Evolutionary conservation across 2,329 filamentous ascomycete genomes (phyloP).

Genomic region (Colletotrichum orbiculare): DNA sequence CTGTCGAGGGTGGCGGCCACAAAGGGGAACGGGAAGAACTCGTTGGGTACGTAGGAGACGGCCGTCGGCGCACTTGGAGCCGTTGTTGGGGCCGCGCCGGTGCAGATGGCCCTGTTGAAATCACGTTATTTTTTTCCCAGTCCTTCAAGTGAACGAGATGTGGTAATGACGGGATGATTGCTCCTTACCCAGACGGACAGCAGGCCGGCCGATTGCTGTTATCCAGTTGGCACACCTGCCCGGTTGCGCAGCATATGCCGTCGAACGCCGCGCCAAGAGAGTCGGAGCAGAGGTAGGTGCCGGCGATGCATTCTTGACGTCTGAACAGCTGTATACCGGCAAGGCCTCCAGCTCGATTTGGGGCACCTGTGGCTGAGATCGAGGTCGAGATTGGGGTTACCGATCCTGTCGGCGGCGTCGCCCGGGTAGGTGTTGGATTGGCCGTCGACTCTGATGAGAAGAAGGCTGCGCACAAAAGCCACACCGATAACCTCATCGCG

Average conservation of each 20-base stretch:
- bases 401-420: not conserved
- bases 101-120: slow-evolving; percentile 61
- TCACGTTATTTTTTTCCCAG: slow-evolving; percentile 8
- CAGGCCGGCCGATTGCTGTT: slow-evolving; percentile 61
- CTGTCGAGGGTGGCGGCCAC: slow-evolving; percentile 64
- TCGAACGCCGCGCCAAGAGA: slow-evolving; percentile 58
- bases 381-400: slow-evolving; percentile 15
- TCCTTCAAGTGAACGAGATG: not conserved
- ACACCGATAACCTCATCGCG: slow-evolving; percentile 20
- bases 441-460: too few species aligned
- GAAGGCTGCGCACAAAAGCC: not conserved
- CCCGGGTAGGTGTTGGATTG: not conserved
- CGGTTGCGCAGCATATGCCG: slow-evolving; percentile 62
- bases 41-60: slow-evolving; percentile 65
- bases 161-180: not conserved
- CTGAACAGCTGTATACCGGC: slow-evolving; percentile 15
- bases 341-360: slow-evolving; percentile 9
- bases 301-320: slow-evolving; percentile 54
- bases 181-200: slow-evolving; percentile 61
- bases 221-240: slow-evolving; percentile 63
- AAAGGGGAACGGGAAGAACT: slow-evolving; percentile 70
- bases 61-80: slow-evolving; percentile 51
- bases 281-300: slow-evolving; percentile 63
- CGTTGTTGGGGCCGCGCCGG: slow-evolving; percentile 61
- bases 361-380: not conserved